A percentile compares a stretch with the other conserved stretches of the same genome.
These are phyloP conservation scores for Botrytis paeoniae DNA, from an alignment of 2,329 filamentous ascomycete species.

Conservation along the genomic window DNA sequence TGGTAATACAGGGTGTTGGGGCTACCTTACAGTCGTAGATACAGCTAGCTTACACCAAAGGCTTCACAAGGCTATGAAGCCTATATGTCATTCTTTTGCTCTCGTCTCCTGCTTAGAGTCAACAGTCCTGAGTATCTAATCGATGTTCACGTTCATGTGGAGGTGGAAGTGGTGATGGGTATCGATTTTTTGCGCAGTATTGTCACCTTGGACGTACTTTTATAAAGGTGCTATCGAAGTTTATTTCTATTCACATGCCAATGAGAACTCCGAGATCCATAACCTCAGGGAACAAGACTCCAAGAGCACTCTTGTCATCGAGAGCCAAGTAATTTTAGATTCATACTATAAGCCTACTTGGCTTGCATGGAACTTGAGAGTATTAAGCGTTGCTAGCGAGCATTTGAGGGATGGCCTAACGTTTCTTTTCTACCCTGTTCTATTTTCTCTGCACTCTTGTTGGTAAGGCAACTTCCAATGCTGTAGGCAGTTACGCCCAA, in stretches of 20 bases:
- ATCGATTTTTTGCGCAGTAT: not conserved
- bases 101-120: not conserved
- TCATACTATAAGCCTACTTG: not conserved
- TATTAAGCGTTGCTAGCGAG: not conserved
- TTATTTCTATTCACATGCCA: not conserved
- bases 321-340: not conserved
- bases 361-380: not conserved
- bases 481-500: not conserved
- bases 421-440: not conserved
- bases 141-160: not conserved
- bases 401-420: not conserved
- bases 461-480: not conserved
- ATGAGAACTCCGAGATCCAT: not conserved
- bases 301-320: not conserved
- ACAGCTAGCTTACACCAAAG: not conserved
- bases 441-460: not conserved
- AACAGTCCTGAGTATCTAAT: not conserved
- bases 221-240: not conserved
- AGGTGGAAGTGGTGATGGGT: not conserved
- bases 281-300: not conserved
- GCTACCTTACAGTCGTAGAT: not conserved
- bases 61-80: not conserved
- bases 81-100: not conserved
- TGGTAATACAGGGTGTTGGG: not conserved
- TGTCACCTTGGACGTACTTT: not conserved